These are phyloP conservation scores for Polyplosphaeria fusca DNA, from an alignment of 495 filamentous ascomycete genomes.

Conservation along the genomic window DNA sequence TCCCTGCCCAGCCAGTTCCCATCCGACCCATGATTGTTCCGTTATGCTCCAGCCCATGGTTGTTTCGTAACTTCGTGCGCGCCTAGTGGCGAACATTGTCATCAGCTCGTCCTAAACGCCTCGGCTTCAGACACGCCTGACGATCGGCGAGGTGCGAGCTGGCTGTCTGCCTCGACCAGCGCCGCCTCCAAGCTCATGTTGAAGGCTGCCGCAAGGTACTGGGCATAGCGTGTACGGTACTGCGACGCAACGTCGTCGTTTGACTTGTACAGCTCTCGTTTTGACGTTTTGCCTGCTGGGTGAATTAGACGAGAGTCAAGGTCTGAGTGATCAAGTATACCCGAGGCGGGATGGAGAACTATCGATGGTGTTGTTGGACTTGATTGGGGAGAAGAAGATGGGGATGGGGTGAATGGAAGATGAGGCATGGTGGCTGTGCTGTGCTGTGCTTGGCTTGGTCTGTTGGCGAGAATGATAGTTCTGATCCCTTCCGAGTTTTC, in stretches of 20 bases:
- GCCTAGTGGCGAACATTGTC: background rate
- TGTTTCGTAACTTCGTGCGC: constrained; percentile 20
- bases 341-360: constrained; percentile 31
- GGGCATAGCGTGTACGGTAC: constrained; percentile 32
- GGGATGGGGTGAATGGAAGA: constrained; percentile 30
- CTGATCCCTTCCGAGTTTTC: background rate
- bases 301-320: constrained; percentile 23
- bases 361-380: constrained; percentile 28
- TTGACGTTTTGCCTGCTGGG: constrained; percentile 18
- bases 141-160: constrained; percentile 31
- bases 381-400: constrained; percentile 19
- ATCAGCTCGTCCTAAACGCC: constrained; percentile 20
- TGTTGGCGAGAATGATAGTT: background rate
- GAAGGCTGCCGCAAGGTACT: constrained; percentile 33
- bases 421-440: constrained; percentile 27
- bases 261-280: constrained; percentile 25
- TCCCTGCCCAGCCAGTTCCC: background rate
- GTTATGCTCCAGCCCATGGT: background rate
- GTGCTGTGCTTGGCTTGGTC: background rate
- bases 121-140: constrained; percentile 29
- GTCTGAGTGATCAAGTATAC: constrained; percentile 29
- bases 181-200: constrained; percentile 33
- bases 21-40: too few species aligned
- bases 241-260: constrained; percentile 19
- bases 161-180: constrained; percentile 23